Base-by-base conservation (phyloP, 148 eudicot species). In the Cornus suecica region DNA sequence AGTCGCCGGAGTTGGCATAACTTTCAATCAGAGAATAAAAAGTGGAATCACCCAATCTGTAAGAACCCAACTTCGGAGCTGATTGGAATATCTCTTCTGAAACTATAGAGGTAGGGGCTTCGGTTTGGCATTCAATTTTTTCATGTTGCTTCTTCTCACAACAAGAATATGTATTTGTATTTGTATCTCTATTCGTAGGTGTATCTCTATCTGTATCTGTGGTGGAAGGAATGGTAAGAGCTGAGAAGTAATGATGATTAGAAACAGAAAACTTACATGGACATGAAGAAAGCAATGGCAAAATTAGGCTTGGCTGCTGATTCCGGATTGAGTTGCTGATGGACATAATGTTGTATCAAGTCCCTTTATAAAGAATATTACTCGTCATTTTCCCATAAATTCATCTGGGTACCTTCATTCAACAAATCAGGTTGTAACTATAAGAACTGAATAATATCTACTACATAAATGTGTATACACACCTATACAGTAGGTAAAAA, bases 31-130 rank as follows among this genome's bases (percentile, higher is more conserved):
- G 89, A 31, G 88, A 78, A 76, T 91, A 92, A 58, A 88, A 87
- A 0, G 91, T 91, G 65, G 92, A 83, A 79, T 95, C 99, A 54
- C 99, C 99, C 64, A 79, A 26, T 76, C 81, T 88, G 81, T 72
- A 94, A 67, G 90, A 83, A 67, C 99, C 99, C 88, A 77, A 60
- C 71, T 82, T 82, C 31, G 80, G 84, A 8, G 75, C 58, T 2
- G 68, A 78, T 25, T 64, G 73, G 74, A 92, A 92, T 1, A 92
- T 54, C 2, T 79, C 71, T 24, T 86, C 79, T 14, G 83, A 56
- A 56, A 90, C 73, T 6, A 37, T 37, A 10, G 88, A 83, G 16
- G 82, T 37, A 10, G 88, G 84, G 16, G 82, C 70, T 29, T 77
- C 79, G 58, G 37, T 24, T 41, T 66, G 51, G 41, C 34, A 24